A percentile compares a stretch with the other conserved stretches of the same genome.
Conservation (phyloP, 805 yeast species). For the Candida mattraensis region DNA sequence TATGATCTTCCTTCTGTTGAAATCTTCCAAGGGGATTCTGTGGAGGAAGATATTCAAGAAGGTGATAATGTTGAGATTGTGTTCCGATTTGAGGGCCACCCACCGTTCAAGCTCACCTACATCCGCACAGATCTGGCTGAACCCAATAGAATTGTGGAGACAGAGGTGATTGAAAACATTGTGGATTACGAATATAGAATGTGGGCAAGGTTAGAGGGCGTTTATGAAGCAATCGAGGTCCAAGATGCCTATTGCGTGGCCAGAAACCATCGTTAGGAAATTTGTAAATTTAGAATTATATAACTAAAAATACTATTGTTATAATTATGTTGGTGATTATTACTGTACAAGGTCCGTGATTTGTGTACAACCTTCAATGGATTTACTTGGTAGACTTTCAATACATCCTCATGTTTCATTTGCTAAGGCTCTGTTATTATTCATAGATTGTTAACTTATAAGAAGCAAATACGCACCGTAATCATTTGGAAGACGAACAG, state of each 20-base stretch:
- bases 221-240: conserved; percentile 89
- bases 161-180: conserved; percentile 67
- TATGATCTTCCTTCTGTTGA: conserved; percentile 72
- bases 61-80: conserved; percentile 91
- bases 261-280: conserved; percentile 29
- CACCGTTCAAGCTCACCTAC: conserved; percentile 88
- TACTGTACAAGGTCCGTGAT: no score
- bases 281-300: no score
- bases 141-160: conserved; percentile 43
- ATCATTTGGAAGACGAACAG: no score
- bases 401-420: no score
- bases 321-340: no score
- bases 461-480: no score
- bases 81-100: conserved; percentile 80
- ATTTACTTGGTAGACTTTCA: no score
- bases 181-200: conserved; percentile 67
- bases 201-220: conserved; percentile 83
- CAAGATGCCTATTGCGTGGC: conserved; percentile 75
- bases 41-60: conserved; percentile 83
- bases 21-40: conserved; percentile 72
- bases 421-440: no score
- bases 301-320: no score
- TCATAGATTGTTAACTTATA: no score
- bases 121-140: conserved; percentile 54
- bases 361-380: no score